A percentile compares a stretch with the other conserved stretches of the same genome.
Evolutionary conservation across 2,329 filamentous ascomycete genomes (phyloP).

Genomic region (Cladobotryum protrusum): DNA sequence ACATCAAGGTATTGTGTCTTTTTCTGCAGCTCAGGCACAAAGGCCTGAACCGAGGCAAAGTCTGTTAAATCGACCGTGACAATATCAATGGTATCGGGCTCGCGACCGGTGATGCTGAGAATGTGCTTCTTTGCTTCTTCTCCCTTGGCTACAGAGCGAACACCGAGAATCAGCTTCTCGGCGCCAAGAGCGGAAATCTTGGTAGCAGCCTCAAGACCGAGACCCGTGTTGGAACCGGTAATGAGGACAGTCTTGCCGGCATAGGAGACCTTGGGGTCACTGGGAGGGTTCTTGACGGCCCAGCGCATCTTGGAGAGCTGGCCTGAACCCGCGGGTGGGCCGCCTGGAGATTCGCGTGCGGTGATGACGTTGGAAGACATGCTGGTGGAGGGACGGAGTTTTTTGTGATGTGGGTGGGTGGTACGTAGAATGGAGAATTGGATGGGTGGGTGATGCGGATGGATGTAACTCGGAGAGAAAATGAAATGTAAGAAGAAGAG

Average conservation of each 20-base stretch:
- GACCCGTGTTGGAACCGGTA: constrained; percentile 44
- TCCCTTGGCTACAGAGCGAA: constrained; percentile 37
- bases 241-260: constrained; percentile 35
- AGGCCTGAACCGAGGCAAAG: constrained; percentile 38
- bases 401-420: too few relatives aligned
- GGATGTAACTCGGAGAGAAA: too few relatives aligned
- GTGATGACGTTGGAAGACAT: neutral
- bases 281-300: neutral
- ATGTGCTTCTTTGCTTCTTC: constrained; percentile 34
- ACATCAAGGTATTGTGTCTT: constrained; percentile 36
- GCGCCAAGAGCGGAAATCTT: constrained; percentile 39
- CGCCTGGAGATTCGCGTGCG: neutral
- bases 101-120: constrained; percentile 24
- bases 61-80: constrained; percentile 40
- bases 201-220: constrained; percentile 43
- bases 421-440: too few relatives aligned
- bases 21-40: constrained; percentile 30
- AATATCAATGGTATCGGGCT: constrained; percentile 17
- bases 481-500: too few relatives aligned
- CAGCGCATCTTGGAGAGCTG: neutral
- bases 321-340: neutral
- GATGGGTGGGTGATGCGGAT: too few relatives aligned
- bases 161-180: constrained; percentile 38
- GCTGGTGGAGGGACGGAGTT: too few relatives aligned
- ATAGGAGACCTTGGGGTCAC: constrained; percentile 1